A percentile compares a stretch with the other conserved stretches of the same genome.
phyloP scores from a whole-genome alignment of 1,284 basidiomycete genomes.

The Thelephora terrestris region DNA sequence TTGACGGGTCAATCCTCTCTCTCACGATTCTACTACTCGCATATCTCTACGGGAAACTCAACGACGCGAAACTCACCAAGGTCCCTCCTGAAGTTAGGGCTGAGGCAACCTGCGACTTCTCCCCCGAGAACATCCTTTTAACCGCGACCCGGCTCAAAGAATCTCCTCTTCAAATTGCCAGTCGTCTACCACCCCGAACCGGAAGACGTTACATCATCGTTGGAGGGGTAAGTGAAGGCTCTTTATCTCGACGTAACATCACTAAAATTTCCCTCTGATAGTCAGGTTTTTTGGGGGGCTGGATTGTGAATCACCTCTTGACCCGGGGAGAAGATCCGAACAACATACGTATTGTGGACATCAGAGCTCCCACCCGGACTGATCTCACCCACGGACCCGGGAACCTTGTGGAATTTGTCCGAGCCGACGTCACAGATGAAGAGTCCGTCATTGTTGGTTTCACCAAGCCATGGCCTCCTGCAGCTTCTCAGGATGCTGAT shows the following conservation, averaged over 20 bases:
- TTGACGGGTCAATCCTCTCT: too few relatives aligned
- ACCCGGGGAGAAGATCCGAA: constrained; percentile 58
- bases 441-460: constrained; percentile 49
- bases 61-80: constrained; percentile 38
- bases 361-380: constrained; percentile 41
- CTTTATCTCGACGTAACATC: constrained; percentile 1
- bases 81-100: constrained; percentile 32
- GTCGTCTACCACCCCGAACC: constrained; percentile 39
- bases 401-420: constrained; percentile 42
- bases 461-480: constrained; percentile 46
- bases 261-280: constrained; percentile 15
- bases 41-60: constrained; percentile 37
- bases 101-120: constrained; percentile 18
- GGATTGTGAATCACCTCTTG: constrained; percentile 60
- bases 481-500: constrained; percentile 18
- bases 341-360: constrained; percentile 57
- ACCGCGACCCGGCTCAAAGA: constrained; percentile 26
- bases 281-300: constrained; percentile 67
- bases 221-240: constrained; percentile 33
- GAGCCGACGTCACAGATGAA: constrained; percentile 46
- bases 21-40: constrained; percentile 7
- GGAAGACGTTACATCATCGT: constrained; percentile 46
- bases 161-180: constrained; percentile 21
- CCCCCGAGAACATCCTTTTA: constrained; percentile 31
- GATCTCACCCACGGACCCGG: constrained; percentile 42